Percentiles rank a stretch among this genome's conserved stretches.
Conservation (phyloP, 177 flowering plant species). For the Viscum album region DNA sequence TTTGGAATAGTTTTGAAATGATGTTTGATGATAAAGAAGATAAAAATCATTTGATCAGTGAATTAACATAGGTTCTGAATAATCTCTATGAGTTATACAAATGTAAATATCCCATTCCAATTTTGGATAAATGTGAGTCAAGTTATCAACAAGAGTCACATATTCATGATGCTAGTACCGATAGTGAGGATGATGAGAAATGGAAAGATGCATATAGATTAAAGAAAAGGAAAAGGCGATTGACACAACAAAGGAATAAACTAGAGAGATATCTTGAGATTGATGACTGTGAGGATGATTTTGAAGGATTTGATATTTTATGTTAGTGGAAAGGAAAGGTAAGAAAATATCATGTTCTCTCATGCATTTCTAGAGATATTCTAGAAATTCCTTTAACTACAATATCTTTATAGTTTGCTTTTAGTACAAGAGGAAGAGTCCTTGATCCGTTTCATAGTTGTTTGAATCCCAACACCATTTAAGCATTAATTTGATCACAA, state of each 20-base stretch:
- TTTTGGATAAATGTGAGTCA: too few relatives aligned
- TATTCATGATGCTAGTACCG: too few relatives aligned
- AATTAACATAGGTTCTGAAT: not conserved
- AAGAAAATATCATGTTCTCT: conserved; percentile 2
- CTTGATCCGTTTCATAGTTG: conserved; percentile 11
- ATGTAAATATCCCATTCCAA: too few relatives aligned
- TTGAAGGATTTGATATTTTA: conserved; percentile 3
- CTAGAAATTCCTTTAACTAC: conserved; percentile 9
- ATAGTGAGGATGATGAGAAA: too few relatives aligned
- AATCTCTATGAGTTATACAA: not conserved
- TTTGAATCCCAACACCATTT: not conserved
- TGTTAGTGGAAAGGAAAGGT: conserved; percentile 7
- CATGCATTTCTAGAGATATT: conserved; percentile 1
- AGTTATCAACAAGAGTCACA: too few relatives aligned
- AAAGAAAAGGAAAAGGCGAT: not conserved
- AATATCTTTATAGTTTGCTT: conserved; percentile 8
- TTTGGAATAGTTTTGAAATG: not conserved
- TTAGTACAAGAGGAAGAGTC: conserved; percentile 4
- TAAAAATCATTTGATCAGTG: not conserved
- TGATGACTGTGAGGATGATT: not conserved
- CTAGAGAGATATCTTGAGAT: conserved; percentile 5
- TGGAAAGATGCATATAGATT: too few relatives aligned
- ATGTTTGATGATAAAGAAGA: not conserved
- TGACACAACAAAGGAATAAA: not conserved
- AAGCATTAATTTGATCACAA: conserved; percentile 7